Percentiles rank a stretch among this genome's conserved stretches.
Evolutionary conservation across 805 yeast species (phyloP).

Genomic region (Blastobotrys muscicola): DNA sequence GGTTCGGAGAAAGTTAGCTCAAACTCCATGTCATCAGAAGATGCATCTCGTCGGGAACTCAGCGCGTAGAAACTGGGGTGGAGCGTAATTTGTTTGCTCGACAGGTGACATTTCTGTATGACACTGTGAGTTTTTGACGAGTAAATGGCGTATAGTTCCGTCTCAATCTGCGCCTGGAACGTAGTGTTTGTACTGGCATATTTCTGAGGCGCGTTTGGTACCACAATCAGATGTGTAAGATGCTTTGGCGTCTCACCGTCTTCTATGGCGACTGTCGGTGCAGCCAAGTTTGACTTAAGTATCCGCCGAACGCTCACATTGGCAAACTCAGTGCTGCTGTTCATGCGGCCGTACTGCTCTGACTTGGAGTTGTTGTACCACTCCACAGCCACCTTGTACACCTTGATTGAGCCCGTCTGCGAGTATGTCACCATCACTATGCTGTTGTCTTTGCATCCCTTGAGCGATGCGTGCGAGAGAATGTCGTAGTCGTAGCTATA

Average conservation of each 20-base stretch:
- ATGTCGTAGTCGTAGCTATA: slow-evolving; percentile 14
- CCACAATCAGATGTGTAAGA: slow-evolving; percentile 10
- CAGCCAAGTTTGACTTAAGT: slow-evolving; percentile 4
- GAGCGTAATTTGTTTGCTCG: slow-evolving; percentile 8
- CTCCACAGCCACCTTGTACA: slow-evolving; percentile 21
- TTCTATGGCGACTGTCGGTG: slow-evolving; percentile 1
- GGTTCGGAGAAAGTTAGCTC: slow-evolving; percentile 8
- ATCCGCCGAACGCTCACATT: slow-evolving; percentile 1
- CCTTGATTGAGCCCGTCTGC: slow-evolving; percentile 12
- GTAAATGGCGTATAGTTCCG: slow-evolving; percentile 12
- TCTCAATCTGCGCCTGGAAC: not conserved
- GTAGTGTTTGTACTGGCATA: not conserved
- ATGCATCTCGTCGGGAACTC: slow-evolving; percentile 6
- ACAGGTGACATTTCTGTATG: slow-evolving; percentile 9
- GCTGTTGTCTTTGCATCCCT: slow-evolving; percentile 18
- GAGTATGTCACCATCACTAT: slow-evolving; percentile 24
- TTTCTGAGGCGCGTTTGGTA: slow-evolving; percentile 10
- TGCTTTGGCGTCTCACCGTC: not conserved
- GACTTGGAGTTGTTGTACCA: slow-evolving; percentile 18
- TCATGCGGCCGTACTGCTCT: slow-evolving; percentile 5
- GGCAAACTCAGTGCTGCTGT: slow-evolving; percentile 7
- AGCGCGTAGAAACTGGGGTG: slow-evolving; percentile 16
- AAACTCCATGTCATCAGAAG: slow-evolving; percentile 7
- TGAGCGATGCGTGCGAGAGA: slow-evolving; percentile 22
- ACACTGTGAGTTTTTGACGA: slow-evolving; percentile 5